These are phyloP conservation scores for Cercospora berteroae DNA, from an alignment of 2,329 filamentous ascomycete genomes.

Conservation along the genomic window DNA sequence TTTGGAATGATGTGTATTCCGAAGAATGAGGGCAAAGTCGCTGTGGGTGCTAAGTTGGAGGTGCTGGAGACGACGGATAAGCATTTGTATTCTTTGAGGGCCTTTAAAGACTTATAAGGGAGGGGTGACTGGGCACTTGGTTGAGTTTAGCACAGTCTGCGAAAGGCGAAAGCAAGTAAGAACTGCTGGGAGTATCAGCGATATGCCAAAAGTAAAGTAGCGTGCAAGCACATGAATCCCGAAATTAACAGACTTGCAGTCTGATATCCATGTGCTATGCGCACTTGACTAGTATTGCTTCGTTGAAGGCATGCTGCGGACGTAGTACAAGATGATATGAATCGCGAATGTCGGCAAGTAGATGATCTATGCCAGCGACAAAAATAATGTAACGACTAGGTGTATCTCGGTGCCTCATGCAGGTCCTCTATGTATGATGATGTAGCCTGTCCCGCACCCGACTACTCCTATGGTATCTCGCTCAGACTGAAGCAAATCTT, in stretches of 20 bases:
- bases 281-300: neutral
- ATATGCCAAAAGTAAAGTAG: neutral
- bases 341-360: neutral
- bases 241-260: neutral
- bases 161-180: neutral
- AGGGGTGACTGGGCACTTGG: constrained; percentile 1
- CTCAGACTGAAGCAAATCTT: neutral
- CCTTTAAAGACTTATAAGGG: constrained; percentile 36
- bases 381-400: neutral
- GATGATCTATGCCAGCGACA: neutral
- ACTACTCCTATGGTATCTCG: constrained; percentile 2
- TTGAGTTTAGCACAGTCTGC: neutral
- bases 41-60: constrained; percentile 59
- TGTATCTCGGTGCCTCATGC: neutral
- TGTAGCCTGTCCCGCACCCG: neutral
- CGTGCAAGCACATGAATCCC: neutral
- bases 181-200: neutral
- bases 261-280: neutral
- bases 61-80: constrained; percentile 57
- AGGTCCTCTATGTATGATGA: constrained; percentile 6
- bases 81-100: constrained; percentile 52
- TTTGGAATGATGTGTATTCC: constrained; percentile 66
- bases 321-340: neutral
- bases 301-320: neutral
- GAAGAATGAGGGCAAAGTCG: constrained; percentile 53